These are phyloP conservation scores for Solanum hybrid DNA, from an alignment of 305 asterid genomes.

Conservation along the genomic window DNA sequence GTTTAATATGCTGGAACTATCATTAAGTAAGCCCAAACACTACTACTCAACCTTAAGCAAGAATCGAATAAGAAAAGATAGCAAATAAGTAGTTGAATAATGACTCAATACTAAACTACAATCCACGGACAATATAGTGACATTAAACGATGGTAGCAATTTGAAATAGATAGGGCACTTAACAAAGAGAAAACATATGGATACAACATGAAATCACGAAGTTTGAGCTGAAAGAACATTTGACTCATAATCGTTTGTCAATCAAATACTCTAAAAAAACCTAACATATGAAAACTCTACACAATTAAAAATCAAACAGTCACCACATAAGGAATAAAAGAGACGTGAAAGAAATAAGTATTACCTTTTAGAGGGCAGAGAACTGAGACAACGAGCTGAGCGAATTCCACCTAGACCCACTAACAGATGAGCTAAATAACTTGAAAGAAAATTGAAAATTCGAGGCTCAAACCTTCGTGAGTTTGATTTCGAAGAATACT, in stretches of 20 bases:
- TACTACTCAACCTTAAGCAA: background rate
- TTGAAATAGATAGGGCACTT: background rate
- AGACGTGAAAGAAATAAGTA: background rate
- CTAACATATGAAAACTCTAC: background rate
- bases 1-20: background rate
- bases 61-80: background rate
- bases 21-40: background rate
- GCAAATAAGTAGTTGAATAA: background rate
- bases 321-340: background rate
- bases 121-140: background rate
- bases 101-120: background rate
- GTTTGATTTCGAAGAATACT: no score
- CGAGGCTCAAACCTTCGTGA: no score
- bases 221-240: background rate
- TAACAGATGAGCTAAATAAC: no score
- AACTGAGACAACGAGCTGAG: no score
- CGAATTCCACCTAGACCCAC: no score
- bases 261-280: background rate
- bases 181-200: background rate
- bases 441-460: no score
- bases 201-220: background rate
- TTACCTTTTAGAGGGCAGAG: background rate
- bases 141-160: background rate
- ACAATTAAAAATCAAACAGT: background rate
- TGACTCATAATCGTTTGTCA: background rate